Base-by-base conservation (phyloP, 2,329 filamentous ascomycete species). In the Phaeosphaeriaceae sp. region DNA sequence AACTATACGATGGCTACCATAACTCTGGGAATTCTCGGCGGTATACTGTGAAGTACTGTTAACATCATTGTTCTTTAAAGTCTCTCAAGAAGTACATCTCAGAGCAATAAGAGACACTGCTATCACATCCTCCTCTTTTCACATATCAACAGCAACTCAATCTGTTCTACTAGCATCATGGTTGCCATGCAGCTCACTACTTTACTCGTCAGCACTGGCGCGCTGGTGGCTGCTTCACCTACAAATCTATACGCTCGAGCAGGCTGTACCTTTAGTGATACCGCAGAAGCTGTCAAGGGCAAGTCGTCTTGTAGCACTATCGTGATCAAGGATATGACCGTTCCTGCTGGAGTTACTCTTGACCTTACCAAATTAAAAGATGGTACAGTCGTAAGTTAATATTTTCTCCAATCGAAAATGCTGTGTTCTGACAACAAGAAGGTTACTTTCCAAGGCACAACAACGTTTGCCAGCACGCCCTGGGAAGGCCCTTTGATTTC, bases 401-500 rank as follows among this genome's bases (percentile, higher is more conserved):
- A 38, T 28, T 21, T 23, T 34, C 4, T 20, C 1, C 33, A 3
- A 12, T 9, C 15, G 20, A 21, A 18, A 17, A 3, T 18, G 11
- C 8, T n/a, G n/a, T n/a, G n/a, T n/a, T 9, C 52, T 48, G 29
- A 52, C 28, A 29, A 18, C 28, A 3, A 18, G 2, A 40, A 77
- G 72, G 79, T 88, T 54, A 82, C 81, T 59, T 89, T 89, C 71
- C 70, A 83, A 48, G 87, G 87, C 35, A 82, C 77, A 12, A 89
- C 86, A n/a, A 84, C 81, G 45, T 89, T 86, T 63, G 86, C 78
- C 16, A 88, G 87, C 73, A 76, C 83, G 54, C 81, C 86, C 61
- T 89, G 86, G 86, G 67, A 69, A 1, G 86, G 87, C 0, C 86
- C 86, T 36, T 76, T 89, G 12, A 78, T 89, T 60, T 79, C 79